These are phyloP conservation scores for Bipolaris gigantea DNA, from an alignment of 2,329 filamentous ascomycete genomes.

Conservation along the genomic window DNA sequence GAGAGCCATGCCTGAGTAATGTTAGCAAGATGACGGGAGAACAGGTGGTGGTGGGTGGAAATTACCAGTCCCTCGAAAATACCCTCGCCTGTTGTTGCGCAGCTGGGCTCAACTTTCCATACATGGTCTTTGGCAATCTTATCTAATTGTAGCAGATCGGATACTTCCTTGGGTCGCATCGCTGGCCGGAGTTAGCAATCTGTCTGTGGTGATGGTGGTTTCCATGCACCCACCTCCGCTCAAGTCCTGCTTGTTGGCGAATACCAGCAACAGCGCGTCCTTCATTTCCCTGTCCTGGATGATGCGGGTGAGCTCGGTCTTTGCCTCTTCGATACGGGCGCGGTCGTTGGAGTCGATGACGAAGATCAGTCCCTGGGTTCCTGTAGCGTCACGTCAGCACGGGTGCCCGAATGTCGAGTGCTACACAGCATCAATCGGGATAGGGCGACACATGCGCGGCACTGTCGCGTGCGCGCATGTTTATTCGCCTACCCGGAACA, in stretches of 20 bases:
- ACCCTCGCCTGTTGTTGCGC: constrained; percentile 56
- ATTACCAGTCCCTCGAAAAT: constrained; percentile 56
- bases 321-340: constrained; percentile 95
- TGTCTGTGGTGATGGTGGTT: background rate
- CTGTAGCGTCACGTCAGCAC: constrained; percentile 25
- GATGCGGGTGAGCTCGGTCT: constrained; percentile 96
- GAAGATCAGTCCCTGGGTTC: constrained; percentile 99
- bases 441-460: constrained; percentile 16
- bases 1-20: constrained; percentile 50
- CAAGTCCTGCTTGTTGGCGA: constrained; percentile 99
- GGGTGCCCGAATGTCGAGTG: background rate
- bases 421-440: background rate
- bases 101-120: constrained; percentile 59
- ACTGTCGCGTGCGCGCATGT: constrained; percentile 17
- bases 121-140: constrained; percentile 56
- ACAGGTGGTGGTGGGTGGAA: background rate
- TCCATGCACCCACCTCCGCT: constrained; percentile 66
- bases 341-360: constrained; percentile 99
- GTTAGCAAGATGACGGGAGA: constrained; percentile 15
- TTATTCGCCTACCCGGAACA: constrained; percentile 38
- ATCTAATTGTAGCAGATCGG: constrained; percentile 52
- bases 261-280: constrained; percentile 94
- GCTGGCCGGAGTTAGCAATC: constrained; percentile 38
- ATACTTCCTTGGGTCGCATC: constrained; percentile 55
- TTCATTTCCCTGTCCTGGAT: constrained; percentile 98